phyloP scores from a whole-genome alignment of 2,329 filamentous ascomycete species.

The Fusarium citri region DNA sequence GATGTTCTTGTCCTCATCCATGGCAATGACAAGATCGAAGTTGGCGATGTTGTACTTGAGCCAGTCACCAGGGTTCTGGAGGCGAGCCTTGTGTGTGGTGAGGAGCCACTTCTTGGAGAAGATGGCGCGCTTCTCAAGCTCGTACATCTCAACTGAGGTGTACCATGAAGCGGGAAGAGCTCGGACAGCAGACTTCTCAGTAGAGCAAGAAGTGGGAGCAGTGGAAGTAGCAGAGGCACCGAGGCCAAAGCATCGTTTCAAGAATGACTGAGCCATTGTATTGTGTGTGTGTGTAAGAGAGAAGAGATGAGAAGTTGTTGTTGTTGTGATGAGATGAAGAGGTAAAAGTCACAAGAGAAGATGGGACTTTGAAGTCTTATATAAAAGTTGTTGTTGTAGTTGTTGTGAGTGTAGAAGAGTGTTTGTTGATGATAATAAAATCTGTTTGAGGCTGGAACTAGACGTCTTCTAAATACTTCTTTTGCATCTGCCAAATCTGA shows the following conservation, averaged over 20 bases:
- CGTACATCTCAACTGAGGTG: conserved; percentile 63
- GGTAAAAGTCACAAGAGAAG: neutral
- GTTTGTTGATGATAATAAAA: conserved; percentile 32
- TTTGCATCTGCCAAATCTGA: conserved; percentile 21
- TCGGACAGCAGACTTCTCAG: conserved; percentile 44
- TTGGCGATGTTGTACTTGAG: conserved; percentile 66
- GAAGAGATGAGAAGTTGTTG: conserved; percentile 3
- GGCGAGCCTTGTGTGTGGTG: conserved; percentile 63
- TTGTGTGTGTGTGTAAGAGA: conserved; percentile 14
- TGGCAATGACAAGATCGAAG: conserved; percentile 65
- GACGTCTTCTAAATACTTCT: conserved; percentile 40
- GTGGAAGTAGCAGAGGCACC: conserved; percentile 39
- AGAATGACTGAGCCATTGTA: conserved; percentile 46
- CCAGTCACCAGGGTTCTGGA: conserved; percentile 66
- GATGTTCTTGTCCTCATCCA: conserved; percentile 63
- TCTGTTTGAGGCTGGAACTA: conserved; percentile 30
- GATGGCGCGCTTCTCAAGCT: conserved; percentile 67
- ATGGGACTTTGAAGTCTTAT: conserved; percentile 22
- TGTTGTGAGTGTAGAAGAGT: conserved; percentile 17
- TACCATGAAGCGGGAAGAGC: conserved; percentile 65
- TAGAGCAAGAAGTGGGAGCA: conserved; percentile 1
- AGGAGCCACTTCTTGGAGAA: conserved; percentile 69
- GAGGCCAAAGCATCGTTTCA: conserved; percentile 55
- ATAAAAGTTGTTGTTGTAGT: conserved; percentile 19
- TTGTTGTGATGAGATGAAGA: conserved; percentile 13